Percentiles rank a stretch among this genome's conserved stretches.
These are phyloP conservation scores for Ophiocordyceps unilateralis DNA, from an alignment of 2,329 filamentous ascomycete genomes.

Conservation along the genomic window DNA sequence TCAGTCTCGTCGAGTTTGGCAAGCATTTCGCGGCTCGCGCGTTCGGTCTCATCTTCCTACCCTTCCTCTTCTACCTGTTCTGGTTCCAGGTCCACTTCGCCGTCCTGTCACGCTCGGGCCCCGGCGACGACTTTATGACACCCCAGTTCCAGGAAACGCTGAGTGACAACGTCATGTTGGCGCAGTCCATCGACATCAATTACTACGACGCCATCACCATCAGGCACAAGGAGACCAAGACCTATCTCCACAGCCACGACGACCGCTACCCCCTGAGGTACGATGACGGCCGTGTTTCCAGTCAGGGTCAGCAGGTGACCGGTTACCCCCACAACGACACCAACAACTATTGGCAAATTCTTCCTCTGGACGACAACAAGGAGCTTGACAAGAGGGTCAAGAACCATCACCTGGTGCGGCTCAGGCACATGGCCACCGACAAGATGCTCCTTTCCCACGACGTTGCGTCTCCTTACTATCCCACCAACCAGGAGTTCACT, in stretches of 20 bases:
- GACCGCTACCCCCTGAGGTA: slow-evolving; percentile 87
- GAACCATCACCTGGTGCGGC: slow-evolving; percentile 72
- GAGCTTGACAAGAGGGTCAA: slow-evolving; percentile 48
- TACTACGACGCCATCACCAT: slow-evolving; percentile 82
- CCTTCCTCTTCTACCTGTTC: slow-evolving; percentile 96
- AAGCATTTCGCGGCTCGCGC: slow-evolving; percentile 82
- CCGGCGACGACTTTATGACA: slow-evolving; percentile 97
- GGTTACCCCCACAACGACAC: slow-evolving; percentile 97
- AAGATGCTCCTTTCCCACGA: slow-evolving; percentile 83
- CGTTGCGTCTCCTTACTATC: slow-evolving; percentile 88
- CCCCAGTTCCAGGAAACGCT: slow-evolving; percentile 96
- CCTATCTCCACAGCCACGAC: slow-evolving; percentile 84
- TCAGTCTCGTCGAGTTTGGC: slow-evolving; percentile 61
- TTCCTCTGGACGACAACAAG: slow-evolving; percentile 48
- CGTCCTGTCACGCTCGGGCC: slow-evolving; percentile 73
- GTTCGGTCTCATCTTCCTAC: slow-evolving; percentile 74
- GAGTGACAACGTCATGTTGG: slow-evolving; percentile 83
- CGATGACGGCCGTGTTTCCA: slow-evolving; percentile 92
- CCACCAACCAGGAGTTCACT: slow-evolving; percentile 98
- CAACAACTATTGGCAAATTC: slow-evolving; percentile 95
- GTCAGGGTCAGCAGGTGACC: slow-evolving; percentile 94
- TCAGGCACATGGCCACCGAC: slow-evolving; percentile 75
- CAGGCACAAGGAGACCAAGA: slow-evolving; percentile 93
- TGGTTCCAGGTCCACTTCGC: slow-evolving; percentile 99
- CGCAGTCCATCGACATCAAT: slow-evolving; percentile 69